These are phyloP conservation scores for Gynandropsis gynandra DNA, from an alignment of 345 rosid genomes.

Conservation along the genomic window DNA sequence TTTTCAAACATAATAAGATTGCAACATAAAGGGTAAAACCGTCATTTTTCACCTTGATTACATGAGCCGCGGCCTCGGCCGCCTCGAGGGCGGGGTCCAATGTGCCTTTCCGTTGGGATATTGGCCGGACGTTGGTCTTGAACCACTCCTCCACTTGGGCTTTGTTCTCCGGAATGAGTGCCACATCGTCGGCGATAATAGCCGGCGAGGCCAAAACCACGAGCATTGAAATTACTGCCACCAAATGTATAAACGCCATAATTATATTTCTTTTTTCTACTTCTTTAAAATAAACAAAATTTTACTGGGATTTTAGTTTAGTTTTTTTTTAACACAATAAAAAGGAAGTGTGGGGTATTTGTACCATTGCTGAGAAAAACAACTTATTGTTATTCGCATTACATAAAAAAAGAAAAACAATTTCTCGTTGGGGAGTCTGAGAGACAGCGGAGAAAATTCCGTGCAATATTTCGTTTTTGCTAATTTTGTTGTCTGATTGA, in stretches of 20 bases:
- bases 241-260: conserved; percentile 18
- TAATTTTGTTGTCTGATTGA: too few species aligned
- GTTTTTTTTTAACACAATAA: conserved; percentile 6
- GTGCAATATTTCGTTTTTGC: too few species aligned
- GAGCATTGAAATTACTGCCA: conserved; percentile 6
- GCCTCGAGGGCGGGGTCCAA: conserved; percentile 37
- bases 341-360: conserved; percentile 11
- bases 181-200: conserved; percentile 15
- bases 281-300: background rate
- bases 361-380: too few species aligned
- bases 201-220: conserved; percentile 6
- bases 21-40: too few species aligned
- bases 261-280: conserved; percentile 17
- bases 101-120: conserved; percentile 18
- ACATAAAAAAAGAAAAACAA: too few species aligned
- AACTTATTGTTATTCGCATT: conserved; percentile 5
- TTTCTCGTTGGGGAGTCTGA: too few species aligned
- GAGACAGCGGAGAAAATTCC: too few species aligned
- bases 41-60: conserved; percentile 37
- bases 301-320: conserved; percentile 5
- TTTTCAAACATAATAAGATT: too few species aligned
- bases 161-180: conserved; percentile 29
- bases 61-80: conserved; percentile 29
- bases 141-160: conserved; percentile 35
- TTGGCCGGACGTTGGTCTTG: conserved; percentile 26